Conservation (phyloP, 1,284 basidiomycete genomes). For the Boletus subluridellus region DNA sequence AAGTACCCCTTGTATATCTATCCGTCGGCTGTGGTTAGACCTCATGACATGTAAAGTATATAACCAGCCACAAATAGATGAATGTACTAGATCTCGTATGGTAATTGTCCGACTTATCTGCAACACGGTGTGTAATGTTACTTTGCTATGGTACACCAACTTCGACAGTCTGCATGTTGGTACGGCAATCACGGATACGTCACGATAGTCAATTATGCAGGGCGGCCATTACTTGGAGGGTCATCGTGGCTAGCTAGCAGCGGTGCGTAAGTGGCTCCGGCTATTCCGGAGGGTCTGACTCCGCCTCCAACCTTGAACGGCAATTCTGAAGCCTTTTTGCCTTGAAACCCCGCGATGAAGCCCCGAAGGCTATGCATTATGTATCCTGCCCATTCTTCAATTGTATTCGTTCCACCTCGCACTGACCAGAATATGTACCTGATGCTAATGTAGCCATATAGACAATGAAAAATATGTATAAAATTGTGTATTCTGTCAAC, state of each 20-base stretch:
- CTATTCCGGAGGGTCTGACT: no score
- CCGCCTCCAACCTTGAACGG: no score
- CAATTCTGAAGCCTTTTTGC: no score
- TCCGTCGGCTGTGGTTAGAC: neutral
- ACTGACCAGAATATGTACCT: neutral
- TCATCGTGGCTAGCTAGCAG: no score
- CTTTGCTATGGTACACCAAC: neutral
- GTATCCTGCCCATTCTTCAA: neutral
- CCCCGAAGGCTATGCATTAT: neutral
- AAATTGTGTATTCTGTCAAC: neutral
- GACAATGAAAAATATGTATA: neutral
- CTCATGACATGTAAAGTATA: slow-evolving; percentile 1
- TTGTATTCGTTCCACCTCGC: neutral
- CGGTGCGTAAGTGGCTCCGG: no score
- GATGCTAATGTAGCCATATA: neutral
- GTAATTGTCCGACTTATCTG: neutral
- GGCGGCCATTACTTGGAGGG: no score
- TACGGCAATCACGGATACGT: neutral
- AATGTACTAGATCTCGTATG: neutral
- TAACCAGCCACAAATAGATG: slow-evolving; percentile 1
- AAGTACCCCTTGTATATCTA: neutral
- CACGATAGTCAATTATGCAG: no score
- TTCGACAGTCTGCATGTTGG: neutral
- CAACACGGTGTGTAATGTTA: neutral
- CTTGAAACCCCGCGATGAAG: no score